Percentiles rank a stretch among this genome's conserved stretches.
phyloP scores from a whole-genome alignment of 345 rosid species.

The Syzygium aqueum region DNA sequence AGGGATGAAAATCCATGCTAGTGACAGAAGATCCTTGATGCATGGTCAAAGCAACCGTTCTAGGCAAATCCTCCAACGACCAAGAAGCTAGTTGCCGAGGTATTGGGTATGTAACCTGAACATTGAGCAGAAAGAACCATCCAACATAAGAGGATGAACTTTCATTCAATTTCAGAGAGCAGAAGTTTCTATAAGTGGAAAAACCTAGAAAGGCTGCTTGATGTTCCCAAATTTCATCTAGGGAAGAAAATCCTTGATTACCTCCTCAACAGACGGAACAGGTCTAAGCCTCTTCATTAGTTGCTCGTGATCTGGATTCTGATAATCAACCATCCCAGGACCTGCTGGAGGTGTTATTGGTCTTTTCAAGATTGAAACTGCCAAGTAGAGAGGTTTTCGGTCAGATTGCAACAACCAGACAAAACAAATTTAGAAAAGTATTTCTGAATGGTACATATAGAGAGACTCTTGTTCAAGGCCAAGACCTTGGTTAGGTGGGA shows the following conservation, averaged over 20 bases:
- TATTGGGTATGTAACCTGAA: constrained; percentile 62
- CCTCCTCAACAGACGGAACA: constrained; percentile 76
- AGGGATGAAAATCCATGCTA: constrained; percentile 94
- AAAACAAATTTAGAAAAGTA: not conserved
- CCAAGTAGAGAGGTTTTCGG: not conserved
- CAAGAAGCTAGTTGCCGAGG: constrained; percentile 49
- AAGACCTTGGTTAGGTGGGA: constrained; percentile 70
- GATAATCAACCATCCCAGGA: constrained; percentile 77
- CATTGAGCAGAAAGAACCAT: not conserved
- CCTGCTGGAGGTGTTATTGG: constrained; percentile 67
- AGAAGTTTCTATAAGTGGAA: not conserved
- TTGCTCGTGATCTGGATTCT: constrained; percentile 63
- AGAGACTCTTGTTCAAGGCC: not conserved
- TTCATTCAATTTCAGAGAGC: not conserved
- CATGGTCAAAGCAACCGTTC: constrained; percentile 51
- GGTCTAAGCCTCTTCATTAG: constrained; percentile 82
- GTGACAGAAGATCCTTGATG: constrained; percentile 70
- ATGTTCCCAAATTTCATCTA: not conserved
- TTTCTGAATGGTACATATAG: not conserved
- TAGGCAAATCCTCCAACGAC: constrained; percentile 79
- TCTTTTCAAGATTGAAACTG: constrained; percentile 62
- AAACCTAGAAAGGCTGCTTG: not conserved
- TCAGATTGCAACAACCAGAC: not conserved
- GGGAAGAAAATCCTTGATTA: constrained; percentile 8
- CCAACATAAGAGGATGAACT: not conserved